These are phyloP conservation scores for Stropharia rugosoannulata DNA, from an alignment of 768 basidiomycete species.

Conservation along the genomic window DNA sequence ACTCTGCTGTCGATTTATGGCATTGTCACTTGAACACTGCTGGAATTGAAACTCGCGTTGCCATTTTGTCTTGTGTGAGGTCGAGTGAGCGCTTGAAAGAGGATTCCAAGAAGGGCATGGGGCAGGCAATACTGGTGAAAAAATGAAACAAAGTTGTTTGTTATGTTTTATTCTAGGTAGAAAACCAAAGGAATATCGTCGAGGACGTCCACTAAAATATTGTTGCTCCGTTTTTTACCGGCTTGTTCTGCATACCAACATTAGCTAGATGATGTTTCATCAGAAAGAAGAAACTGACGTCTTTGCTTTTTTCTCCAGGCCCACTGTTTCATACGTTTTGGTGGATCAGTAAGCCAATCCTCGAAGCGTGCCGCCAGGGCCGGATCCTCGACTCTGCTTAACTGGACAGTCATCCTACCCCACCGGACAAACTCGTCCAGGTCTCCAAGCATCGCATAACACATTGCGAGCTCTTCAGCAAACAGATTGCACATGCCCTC, in stretches of 20 bases:
- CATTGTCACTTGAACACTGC: no score
- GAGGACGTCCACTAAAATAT: background rate
- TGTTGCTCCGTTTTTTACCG: background rate
- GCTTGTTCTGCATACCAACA: background rate
- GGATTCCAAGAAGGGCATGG: no score
- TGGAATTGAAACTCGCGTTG: no score
- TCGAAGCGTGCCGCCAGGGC: constrained; percentile 26
- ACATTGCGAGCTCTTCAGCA: constrained; percentile 41
- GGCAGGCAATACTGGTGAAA: no score
- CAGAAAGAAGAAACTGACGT: constrained; percentile 24
- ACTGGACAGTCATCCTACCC: constrained; percentile 31
- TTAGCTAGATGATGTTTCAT: background rate
- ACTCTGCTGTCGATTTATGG: no score
- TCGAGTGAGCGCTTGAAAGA: no score
- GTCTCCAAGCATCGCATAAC: constrained; percentile 40
- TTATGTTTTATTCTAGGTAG: background rate
- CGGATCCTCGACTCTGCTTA: constrained; percentile 30
- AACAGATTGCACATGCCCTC: constrained; percentile 39
- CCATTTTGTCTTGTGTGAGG: no score
- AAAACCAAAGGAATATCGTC: background rate
- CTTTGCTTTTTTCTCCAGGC: constrained; percentile 41
- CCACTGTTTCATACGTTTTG: constrained; percentile 34
- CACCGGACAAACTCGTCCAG: constrained; percentile 32
- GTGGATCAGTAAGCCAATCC: constrained; percentile 32
- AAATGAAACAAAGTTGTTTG: no score